A percentile compares a stretch with the other conserved stretches of the same genome.
phyloP scores from a whole-genome alignment of 345 rosid genomes.

The Melaleuca quinquenervia region DNA sequence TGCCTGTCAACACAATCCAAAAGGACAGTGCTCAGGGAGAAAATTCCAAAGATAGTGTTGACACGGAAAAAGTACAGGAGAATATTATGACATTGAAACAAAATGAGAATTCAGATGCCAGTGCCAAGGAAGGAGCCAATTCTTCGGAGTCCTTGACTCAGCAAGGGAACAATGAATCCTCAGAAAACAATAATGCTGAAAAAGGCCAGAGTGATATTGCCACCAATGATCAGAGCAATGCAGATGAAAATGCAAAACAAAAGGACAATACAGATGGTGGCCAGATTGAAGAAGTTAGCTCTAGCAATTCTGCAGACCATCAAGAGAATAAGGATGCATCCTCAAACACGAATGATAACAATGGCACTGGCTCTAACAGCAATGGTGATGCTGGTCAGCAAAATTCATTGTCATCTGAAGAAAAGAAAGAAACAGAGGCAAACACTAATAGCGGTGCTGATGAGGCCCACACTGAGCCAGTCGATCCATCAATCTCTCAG shows the following conservation, averaged over 20 bases:
- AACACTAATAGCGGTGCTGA: slow-evolving; percentile 8
- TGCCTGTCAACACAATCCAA: neutral
- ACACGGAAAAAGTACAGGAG: slow-evolving; percentile 9
- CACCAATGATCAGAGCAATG: slow-evolving; percentile 9
- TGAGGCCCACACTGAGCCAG: slow-evolving; percentile 11
- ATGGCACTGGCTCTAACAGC: neutral
- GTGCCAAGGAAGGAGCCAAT: neutral
- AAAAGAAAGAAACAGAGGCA: slow-evolving; percentile 16
- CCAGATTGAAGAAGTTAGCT: neutral
- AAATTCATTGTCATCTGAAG: slow-evolving; percentile 8
- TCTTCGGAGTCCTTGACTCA: neutral
- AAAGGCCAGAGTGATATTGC: slow-evolving; percentile 18
- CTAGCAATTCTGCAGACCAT: neutral
- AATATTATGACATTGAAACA: neutral
- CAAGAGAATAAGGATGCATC: neutral
- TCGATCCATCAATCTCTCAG: slow-evolving; percentile 18
- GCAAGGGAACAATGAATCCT: slow-evolving; percentile 8
- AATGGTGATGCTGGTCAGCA: slow-evolving; percentile 11
- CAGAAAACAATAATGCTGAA: slow-evolving; percentile 4
- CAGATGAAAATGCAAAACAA: neutral
- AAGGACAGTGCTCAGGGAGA: slow-evolving; percentile 5
- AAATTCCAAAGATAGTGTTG: slow-evolving; percentile 4
- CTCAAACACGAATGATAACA: slow-evolving; percentile 1
- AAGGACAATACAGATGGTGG: neutral
- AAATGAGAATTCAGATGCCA: neutral